A percentile compares a stretch with the other conserved stretches of the same genome.
Evolutionary conservation across 1,284 basidiomycete genomes (phyloP).

Genomic region (Tilletia walkeri): DNA sequence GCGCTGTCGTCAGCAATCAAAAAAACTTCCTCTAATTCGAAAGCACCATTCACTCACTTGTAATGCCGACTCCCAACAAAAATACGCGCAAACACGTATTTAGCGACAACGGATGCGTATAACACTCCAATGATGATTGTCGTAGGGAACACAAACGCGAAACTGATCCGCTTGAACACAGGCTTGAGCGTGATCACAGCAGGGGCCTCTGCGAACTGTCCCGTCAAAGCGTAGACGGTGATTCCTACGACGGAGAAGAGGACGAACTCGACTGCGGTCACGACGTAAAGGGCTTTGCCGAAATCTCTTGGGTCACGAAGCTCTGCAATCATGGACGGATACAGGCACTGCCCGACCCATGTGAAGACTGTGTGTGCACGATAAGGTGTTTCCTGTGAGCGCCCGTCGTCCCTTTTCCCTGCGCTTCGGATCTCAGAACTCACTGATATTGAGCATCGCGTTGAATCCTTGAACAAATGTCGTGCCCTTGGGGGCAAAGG

Average conservation of each 20-base stretch:
- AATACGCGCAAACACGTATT: conserved; percentile 50
- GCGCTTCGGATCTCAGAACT: conserved; percentile 57
- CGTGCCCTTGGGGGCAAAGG: conserved; percentile 24
- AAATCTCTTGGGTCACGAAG: conserved; percentile 23
- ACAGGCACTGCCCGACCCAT: conserved; percentile 23
- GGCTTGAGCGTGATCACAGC: conserved; percentile 60
- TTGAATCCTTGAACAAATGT: conserved; percentile 47
- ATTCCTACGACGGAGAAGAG: conserved; percentile 25
- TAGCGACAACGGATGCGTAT: conserved; percentile 44
- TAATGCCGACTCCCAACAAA: conserved; percentile 50
- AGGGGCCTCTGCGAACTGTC: conserved; percentile 62
- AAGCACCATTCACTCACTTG: conserved; percentile 28
- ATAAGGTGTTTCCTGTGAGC: neutral
- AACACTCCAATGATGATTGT: conserved; percentile 46
- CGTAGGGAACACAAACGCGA: conserved; percentile 45
- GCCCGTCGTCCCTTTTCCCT: conserved; percentile 22
- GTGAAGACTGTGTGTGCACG: neutral
- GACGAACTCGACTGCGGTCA: conserved; percentile 23
- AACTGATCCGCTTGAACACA: conserved; percentile 60
- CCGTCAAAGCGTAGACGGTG: conserved; percentile 23
- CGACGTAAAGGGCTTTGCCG: conserved; percentile 25
- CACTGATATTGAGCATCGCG: conserved; percentile 57
- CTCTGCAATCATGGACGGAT: conserved; percentile 25
- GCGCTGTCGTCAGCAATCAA: neutral
- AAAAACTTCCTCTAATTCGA: neutral